These are phyloP conservation scores for Aspergillus sp. DNA, from an alignment of 2,329 filamentous ascomycete species.

Conservation along the genomic window DNA sequence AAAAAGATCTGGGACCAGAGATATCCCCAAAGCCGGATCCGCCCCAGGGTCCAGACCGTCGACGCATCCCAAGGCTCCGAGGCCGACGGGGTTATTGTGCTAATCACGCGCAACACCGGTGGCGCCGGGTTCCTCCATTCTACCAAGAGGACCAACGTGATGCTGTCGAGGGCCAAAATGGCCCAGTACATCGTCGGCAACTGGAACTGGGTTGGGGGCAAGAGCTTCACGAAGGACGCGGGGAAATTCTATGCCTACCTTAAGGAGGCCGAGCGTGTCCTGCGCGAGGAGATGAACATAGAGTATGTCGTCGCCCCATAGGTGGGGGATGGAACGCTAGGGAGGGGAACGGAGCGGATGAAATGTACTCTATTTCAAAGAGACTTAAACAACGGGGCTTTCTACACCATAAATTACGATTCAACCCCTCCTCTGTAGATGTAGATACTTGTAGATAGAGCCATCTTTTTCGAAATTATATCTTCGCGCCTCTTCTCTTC, in stretches of 20 bases:
- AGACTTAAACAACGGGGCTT: too few relatives aligned
- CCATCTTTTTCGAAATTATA: too few relatives aligned
- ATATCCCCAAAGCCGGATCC: not conserved
- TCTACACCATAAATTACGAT: too few relatives aligned
- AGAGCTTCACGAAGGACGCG: not conserved
- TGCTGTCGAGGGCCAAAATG: not conserved
- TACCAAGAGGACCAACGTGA: conserved; percentile 1
- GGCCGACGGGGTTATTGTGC: not conserved
- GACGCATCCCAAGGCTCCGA: conserved; percentile 2
- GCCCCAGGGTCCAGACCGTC: not conserved
- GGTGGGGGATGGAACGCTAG: too few relatives aligned
- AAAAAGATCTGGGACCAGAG: not conserved
- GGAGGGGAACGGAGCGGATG: too few relatives aligned
- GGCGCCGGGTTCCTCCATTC: not conserved
- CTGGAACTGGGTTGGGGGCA: not conserved
- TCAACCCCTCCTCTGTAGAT: too few relatives aligned
- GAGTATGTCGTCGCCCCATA: too few relatives aligned
- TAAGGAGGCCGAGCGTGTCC: too few relatives aligned
- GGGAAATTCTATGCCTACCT: not conserved
- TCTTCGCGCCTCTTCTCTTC: too few relatives aligned
- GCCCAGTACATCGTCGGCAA: conserved; percentile 2
- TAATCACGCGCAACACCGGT: conserved; percentile 1
- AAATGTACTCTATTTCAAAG: too few relatives aligned
- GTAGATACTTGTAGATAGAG: too few relatives aligned
- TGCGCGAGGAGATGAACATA: too few relatives aligned